Evolutionary conservation across 2,329 filamentous ascomycete genomes (phyloP), one percentile per base, ranked within the genome.

Genomic region (Chrysosporium queenslandicum): DNA sequence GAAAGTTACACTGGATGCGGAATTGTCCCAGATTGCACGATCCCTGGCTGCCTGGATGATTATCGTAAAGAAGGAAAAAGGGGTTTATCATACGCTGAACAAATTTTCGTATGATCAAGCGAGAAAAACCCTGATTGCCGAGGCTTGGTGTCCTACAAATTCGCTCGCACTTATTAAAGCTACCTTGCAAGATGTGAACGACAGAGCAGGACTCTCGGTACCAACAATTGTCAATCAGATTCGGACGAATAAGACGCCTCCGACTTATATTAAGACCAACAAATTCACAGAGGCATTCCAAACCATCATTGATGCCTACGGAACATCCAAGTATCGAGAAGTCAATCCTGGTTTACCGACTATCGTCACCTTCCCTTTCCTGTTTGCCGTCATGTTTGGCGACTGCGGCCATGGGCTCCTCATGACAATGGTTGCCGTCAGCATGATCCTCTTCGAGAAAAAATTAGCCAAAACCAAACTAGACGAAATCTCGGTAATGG

Each of bases 331-430:
- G 59, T 98, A 98, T 71, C 86, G 86, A 60, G 92, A 98, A 73
- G 86, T 96, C 68, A 98, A 98, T 72, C 92, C 92, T 53, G 91
- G 89, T 56, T 78, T 98, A 20, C 91, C 91, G 34, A 92, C 94
- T 48, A 89, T 97, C 60, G 84, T 98, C 58, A 98, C 92, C 4
- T 98, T 98, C 71, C 92, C 94, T n/a, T 98, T 98, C 77, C 77
- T 98, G 57, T 98, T 98, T 67, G 92, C 92, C 46, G 92, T 98
- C 80, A 98, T 98, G 92, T 98, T 98, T 66, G 94, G 92, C 76
- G 92, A 98, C 71, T 84, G 95, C 54, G 94, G 92, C 48, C 92
- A 98, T 65, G 92, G 91, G 59, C 70, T 84, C 59, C 86, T 98
- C 68, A 94, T 98, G 86, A 77, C 91, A 40, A 67, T 81, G 52